A percentile compares a stretch with the other conserved stretches of the same genome.
Evolutionary conservation across 23 red algal species (phyloP).

Genomic region (Cyanidioschyzon merolae): DNA sequence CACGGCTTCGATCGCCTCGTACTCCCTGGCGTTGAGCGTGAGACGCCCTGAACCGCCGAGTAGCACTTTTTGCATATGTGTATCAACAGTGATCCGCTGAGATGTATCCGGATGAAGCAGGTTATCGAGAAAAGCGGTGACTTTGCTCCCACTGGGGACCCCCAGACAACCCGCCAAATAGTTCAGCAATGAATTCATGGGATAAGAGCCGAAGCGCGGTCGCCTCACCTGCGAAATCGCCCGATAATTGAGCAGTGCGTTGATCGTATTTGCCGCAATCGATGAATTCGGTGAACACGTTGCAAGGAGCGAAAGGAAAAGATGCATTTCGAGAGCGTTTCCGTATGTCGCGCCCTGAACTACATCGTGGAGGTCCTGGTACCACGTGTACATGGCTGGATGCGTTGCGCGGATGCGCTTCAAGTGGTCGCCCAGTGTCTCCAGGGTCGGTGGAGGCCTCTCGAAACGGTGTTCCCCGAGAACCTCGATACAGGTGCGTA

Average conservation of each 20-base stretch:
- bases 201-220: conserved; percentile 25
- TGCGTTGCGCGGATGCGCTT: not conserved
- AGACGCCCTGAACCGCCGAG: conserved; percentile 18
- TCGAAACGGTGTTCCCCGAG: not conserved
- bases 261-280: conserved; percentile 17
- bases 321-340: conserved; percentile 21
- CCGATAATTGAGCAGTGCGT: conserved; percentile 27
- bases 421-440: not conserved
- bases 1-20: conserved; percentile 12
- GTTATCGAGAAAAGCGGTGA: conserved; percentile 29
- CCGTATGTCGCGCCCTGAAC: not conserved
- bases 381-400: conserved; percentile 17
- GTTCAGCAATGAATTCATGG: conserved; percentile 19
- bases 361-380: conserved; percentile 18
- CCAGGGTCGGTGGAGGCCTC: not conserved
- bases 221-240: conserved; percentile 20
- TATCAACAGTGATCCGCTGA: conserved; percentile 24
- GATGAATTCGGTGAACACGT: conserved; percentile 33
- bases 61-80: conserved; percentile 32
- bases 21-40: conserved; percentile 21
- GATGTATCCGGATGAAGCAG: conserved; percentile 8
- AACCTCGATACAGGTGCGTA: not conserved
- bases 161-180: conserved; percentile 26
- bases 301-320: conserved; percentile 24
- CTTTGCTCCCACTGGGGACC: conserved; percentile 20